phyloP scores from a whole-genome alignment of 2,329 filamentous ascomycete species.

The Anthostomella pinea region DNA sequence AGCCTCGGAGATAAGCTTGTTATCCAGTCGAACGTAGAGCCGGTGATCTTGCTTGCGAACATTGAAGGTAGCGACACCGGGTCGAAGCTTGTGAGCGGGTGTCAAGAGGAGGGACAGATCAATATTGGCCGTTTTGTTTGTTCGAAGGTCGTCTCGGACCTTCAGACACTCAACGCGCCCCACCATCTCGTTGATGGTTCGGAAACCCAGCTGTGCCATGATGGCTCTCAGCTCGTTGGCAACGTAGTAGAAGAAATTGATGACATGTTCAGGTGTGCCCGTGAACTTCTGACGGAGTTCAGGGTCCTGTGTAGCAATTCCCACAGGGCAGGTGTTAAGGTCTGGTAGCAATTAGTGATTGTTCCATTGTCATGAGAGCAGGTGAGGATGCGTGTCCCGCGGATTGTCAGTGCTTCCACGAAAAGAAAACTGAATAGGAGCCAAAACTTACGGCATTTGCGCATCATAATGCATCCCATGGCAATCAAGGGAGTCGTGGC shows the following conservation, averaged over 20 bases:
- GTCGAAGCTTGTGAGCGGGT: slow-evolving; percentile 91
- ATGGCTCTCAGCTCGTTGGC: slow-evolving; percentile 94
- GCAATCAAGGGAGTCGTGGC: slow-evolving; percentile 92
- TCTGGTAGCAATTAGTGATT: no score
- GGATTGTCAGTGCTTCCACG: no score
- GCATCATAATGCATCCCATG: slow-evolving; percentile 96
- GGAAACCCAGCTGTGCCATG: slow-evolving; percentile 93
- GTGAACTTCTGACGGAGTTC: slow-evolving; percentile 90
- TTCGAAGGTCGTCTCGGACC: slow-evolving; percentile 84
- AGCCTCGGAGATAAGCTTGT: slow-evolving; percentile 94
- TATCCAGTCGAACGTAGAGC: slow-evolving; percentile 88
- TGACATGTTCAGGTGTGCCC: slow-evolving; percentile 91
- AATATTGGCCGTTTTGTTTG: slow-evolving; percentile 86
- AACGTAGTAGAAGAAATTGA: slow-evolving; percentile 99
- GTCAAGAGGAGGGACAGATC: slow-evolving; percentile 91
- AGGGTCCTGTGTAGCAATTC: slow-evolving; percentile 95
- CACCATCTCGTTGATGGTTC: slow-evolving; percentile 97
- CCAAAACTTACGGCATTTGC: no score
- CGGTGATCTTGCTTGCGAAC: slow-evolving; percentile 96
- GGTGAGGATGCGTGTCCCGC: no score
- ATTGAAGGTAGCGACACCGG: slow-evolving; percentile 94
- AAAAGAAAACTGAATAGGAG: no score
- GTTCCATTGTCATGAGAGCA: no score
- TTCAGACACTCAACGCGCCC: slow-evolving; percentile 83
- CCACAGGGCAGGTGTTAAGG: slow-evolving; percentile 80